Conservation (phyloP, 371 early-diverging fungal genomes). For the Syncephalastrum racemosum region DNA sequence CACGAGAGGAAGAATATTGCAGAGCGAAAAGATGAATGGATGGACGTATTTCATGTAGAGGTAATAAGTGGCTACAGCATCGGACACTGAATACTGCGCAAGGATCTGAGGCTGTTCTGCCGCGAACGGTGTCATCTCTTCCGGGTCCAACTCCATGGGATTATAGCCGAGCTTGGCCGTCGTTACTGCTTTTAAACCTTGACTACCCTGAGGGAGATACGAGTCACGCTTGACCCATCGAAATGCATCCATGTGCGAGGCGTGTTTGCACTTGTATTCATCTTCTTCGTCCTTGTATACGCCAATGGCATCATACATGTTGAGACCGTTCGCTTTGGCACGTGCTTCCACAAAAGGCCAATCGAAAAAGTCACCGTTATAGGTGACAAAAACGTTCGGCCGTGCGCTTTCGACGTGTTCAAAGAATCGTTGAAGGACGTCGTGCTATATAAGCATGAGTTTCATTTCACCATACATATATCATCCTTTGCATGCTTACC, state of each 20-base stretch:
- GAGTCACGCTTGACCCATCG: conserved; percentile 99
- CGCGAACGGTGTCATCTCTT: conserved; percentile 98
- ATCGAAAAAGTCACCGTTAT: conserved; percentile 99
- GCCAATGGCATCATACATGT: conserved; percentile 85
- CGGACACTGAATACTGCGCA: conserved; percentile 99
- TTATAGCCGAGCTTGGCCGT: conserved; percentile 97
- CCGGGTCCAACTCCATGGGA: conserved; percentile 99
- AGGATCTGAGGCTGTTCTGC: conserved; percentile 93
- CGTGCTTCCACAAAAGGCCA: conserved; percentile 98
- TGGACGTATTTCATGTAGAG: conserved; percentile 99
- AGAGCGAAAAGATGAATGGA: conserved; percentile 99
- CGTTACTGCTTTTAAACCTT: conserved; percentile 97
- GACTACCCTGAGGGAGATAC: conserved; percentile 98
- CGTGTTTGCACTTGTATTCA: conserved; percentile 87
- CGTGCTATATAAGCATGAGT: conserved; percentile 34
- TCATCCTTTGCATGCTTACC: conserved; percentile 28
- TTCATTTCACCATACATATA: background rate
- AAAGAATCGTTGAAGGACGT: conserved; percentile 86
- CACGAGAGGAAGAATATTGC: conserved; percentile 97
- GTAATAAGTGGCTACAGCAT: conserved; percentile 99
- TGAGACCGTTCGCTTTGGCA: conserved; percentile 77
- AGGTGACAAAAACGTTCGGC: conserved; percentile 96
- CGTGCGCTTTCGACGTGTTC: conserved; percentile 85
- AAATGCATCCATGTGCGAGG: conserved; percentile 99
- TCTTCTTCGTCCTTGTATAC: conserved; percentile 80